Base-by-base conservation (phyloP, 441 rosid species). In the Biscutella auriculata region DNA sequence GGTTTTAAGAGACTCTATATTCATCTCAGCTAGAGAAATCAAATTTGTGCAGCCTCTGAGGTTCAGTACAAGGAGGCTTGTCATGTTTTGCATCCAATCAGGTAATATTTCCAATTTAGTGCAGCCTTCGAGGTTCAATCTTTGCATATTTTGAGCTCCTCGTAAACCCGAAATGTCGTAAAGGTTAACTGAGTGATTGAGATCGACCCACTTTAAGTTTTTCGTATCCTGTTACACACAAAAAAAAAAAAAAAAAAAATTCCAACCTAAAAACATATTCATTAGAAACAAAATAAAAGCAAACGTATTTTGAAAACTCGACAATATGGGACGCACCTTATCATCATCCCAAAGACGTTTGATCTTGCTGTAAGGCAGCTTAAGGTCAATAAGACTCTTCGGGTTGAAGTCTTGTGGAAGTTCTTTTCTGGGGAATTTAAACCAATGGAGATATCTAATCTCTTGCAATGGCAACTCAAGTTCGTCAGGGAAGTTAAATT, bases 71-170 rank as follows among this genome's bases (percentile, higher is more conserved):
- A 28, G 8, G 0, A 60, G 29, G 3, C 10, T 9, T 9, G 37
- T 27, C 65, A 60, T 48, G 16, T 60, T 11, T 8, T 47, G 21
- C 0, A 60, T 7, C 0, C 13, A 46, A 1, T 1, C 0, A 0
- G 37, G 55, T 6, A 60, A 16, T 2, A 7, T 0, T 0, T 47
- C 14, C 32, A 60, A 28, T 23, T 0, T 0, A 0, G 30, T 60
- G 56, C 65, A 60, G 8, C 57, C 65, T 60, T 60, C 65, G 1
- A 60, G 11, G 25, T 60, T 60, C 13, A 60, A 12, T n/a, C 40
- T 16, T 37, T 16, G 11, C 28, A 62, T 51, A 0, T 41, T 23
- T 50, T 17, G 1, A 40, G 66, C 66, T 0, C 12, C 21, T 6
- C 16, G 13, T 8, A 62, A 14, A 1, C 16, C 57, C 29, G 66